Conservation (phyloP, 129 eudicot species). For the Centrapalus pauciflorus region DNA sequence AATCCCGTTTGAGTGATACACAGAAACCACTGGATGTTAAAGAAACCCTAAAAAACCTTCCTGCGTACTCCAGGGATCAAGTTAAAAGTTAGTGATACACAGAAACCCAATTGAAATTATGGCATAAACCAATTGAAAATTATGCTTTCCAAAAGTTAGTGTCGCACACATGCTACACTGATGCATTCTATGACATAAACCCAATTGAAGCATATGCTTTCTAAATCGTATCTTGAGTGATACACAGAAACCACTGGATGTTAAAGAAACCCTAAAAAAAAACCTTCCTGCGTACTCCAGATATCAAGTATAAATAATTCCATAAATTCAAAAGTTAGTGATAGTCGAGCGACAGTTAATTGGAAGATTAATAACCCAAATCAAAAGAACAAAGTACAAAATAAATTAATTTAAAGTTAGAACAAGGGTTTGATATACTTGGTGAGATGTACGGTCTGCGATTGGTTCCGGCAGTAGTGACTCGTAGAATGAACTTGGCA, state of each 20-base stretch:
- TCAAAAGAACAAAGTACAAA: too few relatives aligned
- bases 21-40: background rate
- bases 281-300: background rate
- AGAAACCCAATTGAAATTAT: too few relatives aligned
- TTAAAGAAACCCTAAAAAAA: background rate
- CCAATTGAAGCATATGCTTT: too few relatives aligned
- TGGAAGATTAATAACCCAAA: background rate
- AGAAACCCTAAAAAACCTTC: background rate
- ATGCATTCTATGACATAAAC: too few relatives aligned
- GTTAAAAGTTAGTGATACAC: background rate
- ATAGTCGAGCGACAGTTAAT: background rate
- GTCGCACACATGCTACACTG: too few relatives aligned
- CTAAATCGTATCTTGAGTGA: too few relatives aligned
- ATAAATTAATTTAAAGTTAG: background rate
- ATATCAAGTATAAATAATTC: background rate
- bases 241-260: too few relatives aligned
- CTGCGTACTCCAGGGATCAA: background rate
- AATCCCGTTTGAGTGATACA: too few relatives aligned
- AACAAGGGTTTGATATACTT: conserved; percentile 29
- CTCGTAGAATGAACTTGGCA: conserved; percentile 64
- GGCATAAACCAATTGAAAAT: too few relatives aligned
- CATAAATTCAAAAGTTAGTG: background rate
- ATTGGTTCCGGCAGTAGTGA: conserved; percentile 41
- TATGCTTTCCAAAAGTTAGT: too few relatives aligned
- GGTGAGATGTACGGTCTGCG: conserved; percentile 67